phyloP scores from a whole-genome alignment of 805 yeast species.

The Kodamaea jinghongensis region DNA sequence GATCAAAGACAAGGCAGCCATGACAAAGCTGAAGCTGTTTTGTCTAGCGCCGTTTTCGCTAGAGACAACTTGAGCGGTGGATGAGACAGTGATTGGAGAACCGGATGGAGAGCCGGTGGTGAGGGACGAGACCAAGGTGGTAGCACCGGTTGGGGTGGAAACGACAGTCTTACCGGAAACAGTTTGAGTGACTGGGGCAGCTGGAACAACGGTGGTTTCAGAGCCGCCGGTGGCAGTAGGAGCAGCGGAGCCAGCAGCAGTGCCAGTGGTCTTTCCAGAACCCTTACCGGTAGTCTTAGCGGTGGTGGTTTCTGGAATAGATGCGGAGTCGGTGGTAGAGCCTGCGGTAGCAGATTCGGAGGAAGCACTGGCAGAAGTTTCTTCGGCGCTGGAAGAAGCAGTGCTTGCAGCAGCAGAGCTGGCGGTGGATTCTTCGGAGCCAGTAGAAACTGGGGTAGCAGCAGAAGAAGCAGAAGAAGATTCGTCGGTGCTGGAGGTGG shows the following conservation, averaged over 20 bases:
- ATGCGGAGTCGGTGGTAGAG: background rate
- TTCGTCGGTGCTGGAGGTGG: slow-evolving; percentile 18
- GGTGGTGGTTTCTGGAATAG: background rate
- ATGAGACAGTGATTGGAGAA: background rate
- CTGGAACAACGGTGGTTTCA: background rate
- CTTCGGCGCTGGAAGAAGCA: background rate
- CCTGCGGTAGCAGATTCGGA: background rate
- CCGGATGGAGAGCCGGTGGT: background rate
- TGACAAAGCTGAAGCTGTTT: slow-evolving; percentile 6
- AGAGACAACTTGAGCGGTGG: background rate
- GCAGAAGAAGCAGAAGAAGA: slow-evolving; percentile 3
- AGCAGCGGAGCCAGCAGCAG: background rate
- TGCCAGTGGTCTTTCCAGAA: no score
- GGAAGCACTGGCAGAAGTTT: background rate
- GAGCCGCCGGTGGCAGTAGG: background rate
- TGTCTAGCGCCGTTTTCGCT: slow-evolving; percentile 1
- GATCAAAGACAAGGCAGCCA: slow-evolving; percentile 11
- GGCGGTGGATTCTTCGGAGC: background rate
- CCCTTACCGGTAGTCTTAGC: background rate
- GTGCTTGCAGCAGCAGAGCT: background rate
- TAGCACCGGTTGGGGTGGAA: slow-evolving; percentile 1
- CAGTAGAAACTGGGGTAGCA: background rate
- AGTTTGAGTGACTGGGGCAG: background rate
- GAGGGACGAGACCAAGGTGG: slow-evolving; percentile 4
- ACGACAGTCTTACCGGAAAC: slow-evolving; percentile 1